These are phyloP conservation scores for Termitomyces sp. DNA, from an alignment of 1,284 basidiomycete genomes.

Conservation along the genomic window DNA sequence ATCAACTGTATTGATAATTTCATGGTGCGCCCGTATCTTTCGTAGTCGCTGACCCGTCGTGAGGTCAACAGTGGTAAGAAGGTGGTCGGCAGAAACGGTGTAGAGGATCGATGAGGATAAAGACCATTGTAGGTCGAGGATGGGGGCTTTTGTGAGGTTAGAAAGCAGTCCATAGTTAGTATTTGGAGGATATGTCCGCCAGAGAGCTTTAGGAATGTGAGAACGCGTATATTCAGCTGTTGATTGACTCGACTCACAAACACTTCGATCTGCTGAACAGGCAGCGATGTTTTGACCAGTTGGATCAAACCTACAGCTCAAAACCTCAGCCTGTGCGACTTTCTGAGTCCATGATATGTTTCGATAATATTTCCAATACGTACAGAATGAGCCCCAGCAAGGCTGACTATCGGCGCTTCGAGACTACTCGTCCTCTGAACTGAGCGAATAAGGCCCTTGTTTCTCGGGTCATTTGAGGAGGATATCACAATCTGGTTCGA, in stretches of 20 bases:
- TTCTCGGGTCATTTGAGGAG: constrained; percentile 60
- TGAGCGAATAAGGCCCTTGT: constrained; percentile 71
- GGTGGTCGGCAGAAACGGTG: constrained; percentile 82
- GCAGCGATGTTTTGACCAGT: constrained; percentile 80
- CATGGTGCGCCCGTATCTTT: constrained; percentile 79
- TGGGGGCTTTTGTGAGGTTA: constrained; percentile 73
- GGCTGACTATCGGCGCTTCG: constrained; percentile 76
- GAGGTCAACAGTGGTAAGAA: constrained; percentile 68
- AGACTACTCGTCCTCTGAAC: constrained; percentile 74
- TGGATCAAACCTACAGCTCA: constrained; percentile 78
- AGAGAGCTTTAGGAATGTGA: constrained; percentile 47
- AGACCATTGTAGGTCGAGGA: constrained; percentile 80
- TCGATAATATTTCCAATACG: constrained; percentile 11
- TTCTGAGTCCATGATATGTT: constrained; percentile 1
- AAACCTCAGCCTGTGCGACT: constrained; percentile 57
- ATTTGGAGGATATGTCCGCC: constrained; percentile 78
- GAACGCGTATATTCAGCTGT: not conserved
- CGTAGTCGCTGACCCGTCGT: constrained; percentile 72
- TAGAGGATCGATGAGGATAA: constrained; percentile 67
- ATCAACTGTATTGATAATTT: constrained; percentile 86
- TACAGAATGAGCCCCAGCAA: constrained; percentile 73
- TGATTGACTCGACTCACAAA: constrained; percentile 50
- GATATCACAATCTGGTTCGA: constrained; percentile 73
- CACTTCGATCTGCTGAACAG: constrained; percentile 73
- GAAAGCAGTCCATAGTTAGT: constrained; percentile 76